phyloP scores from a whole-genome alignment of 441 rosid species.

The Populus tomentosa region DNA sequence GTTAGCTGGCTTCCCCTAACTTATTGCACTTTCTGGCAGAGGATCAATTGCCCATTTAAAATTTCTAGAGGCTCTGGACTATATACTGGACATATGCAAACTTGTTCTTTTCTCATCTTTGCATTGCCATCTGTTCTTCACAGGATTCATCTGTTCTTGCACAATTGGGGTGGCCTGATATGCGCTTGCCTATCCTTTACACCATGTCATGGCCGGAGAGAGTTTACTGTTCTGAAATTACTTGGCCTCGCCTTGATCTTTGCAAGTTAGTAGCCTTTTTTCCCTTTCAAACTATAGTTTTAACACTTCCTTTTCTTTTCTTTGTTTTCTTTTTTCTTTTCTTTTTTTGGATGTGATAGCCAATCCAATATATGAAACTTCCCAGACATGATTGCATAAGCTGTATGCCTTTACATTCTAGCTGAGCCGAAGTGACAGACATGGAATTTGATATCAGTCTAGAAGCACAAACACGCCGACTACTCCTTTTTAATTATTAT shows the following conservation, averaged over 20 bases:
- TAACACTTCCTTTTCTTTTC: not conserved
- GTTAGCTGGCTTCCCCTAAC: not conserved
- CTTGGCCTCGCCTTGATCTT: conserved; percentile 96
- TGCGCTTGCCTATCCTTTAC: conserved; percentile 89
- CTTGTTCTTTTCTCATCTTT: conserved; percentile 10
- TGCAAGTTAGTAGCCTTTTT: conserved; percentile 55
- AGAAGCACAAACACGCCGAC: not conserved
- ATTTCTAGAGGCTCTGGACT: not conserved
- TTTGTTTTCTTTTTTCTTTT: not conserved
- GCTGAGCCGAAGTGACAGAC: not conserved
- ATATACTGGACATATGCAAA: too few species aligned
- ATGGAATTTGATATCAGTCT: not conserved
- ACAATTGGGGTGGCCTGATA: conserved; percentile 96
- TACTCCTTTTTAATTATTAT: not conserved
- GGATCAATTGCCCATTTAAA: not conserved
- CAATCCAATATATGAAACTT: not conserved
- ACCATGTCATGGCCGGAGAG: conserved; percentile 97
- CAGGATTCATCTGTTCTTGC: conserved; percentile 94
- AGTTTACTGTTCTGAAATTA: conserved; percentile 80
- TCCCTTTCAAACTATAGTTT: conserved; percentile 4
- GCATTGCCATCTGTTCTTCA: conserved; percentile 7
- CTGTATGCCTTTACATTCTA: not conserved
- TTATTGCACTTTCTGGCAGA: not conserved
- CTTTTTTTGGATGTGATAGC: not conserved
- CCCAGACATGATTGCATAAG: not conserved